A percentile compares a stretch with the other conserved stretches of the same genome.
These are phyloP conservation scores for Plasmodium malariae DNA, from an alignment of 169 alveolate genomes.

Conservation along the genomic window DNA sequence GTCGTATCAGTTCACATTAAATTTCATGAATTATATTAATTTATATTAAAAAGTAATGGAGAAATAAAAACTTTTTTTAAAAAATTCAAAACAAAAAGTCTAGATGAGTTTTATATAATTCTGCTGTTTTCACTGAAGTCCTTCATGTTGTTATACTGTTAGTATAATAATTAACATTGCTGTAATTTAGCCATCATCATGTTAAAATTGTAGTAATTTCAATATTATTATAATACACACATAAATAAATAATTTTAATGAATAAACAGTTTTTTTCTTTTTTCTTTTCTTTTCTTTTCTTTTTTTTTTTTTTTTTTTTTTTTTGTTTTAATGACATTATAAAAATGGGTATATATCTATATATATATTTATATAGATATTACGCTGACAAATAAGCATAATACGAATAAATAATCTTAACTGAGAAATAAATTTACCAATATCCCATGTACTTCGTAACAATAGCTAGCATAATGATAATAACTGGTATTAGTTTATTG, in stretches of 20 bases:
- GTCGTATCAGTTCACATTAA: conserved; percentile 6
- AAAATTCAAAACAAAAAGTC: not conserved
- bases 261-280: too few relatives aligned
- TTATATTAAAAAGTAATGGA: conserved; percentile 20
- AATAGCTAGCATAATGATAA: conserved; percentile 59
- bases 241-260: too few relatives aligned
- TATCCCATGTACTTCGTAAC: conserved; percentile 71
- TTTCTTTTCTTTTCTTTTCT: too few relatives aligned
- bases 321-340: not conserved
- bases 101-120: not conserved
- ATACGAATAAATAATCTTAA: not conserved
- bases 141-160: not conserved
- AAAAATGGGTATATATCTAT: not conserved
- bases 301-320: not conserved
- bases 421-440: conserved; percentile 25
- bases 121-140: not conserved
- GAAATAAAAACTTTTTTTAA: not conserved
- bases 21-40: conserved; percentile 4
- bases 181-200: not conserved
- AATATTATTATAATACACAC: too few relatives aligned
- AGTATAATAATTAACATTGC: not conserved
- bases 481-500: conserved; percentile 47
- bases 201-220: too few relatives aligned
- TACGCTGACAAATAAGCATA: not conserved
- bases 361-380: not conserved